Evolutionary conservation across 106 monocot genomes (phyloP), one percentile per base, ranked within the genome.

Genomic region (Platanthera guangdongensis): DNA sequence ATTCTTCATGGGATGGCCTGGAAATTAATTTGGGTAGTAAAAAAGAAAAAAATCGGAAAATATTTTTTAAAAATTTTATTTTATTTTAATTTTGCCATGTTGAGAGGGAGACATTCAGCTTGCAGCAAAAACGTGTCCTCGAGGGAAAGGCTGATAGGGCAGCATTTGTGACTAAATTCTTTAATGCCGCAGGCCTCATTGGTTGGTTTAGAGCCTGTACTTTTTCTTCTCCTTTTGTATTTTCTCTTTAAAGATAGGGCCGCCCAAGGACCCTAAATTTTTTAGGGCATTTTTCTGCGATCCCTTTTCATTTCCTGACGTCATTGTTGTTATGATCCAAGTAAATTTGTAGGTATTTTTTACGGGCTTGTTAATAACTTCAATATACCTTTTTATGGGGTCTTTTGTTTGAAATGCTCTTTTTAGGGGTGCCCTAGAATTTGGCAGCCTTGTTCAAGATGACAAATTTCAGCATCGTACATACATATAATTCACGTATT

Each of bases 1-100:
- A 64, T 91, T 91, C 80, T 82, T 91, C 77, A 84, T 87, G 21
- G 80, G 82, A 62, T 50, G 51, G 50, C 47, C 9, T 5, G 3
- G 4, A 72, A 51, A 48, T 15, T 65, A 30, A 65, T 65, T 65
- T 65, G 46, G 70, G 70, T 14, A 46, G 14, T 48, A 16, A 48
- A 70, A 70, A 70, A 14, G n/a, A 39, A 3, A 39, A 39, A 39
- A 39, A 70, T 8, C 2, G 47, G 5, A 48, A n/a, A 9, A 47
- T 47, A 13, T 25, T 70, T 14, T n/a, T 19, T 68, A 46, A 46
- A 8, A 7, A 7, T 65, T 67, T 30, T 67, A 10, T 67, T 39
- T 30, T 67, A 6, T 70, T 47, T 70, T 70, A 68, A 5, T 69
- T 69, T 69, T 69, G 46, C 6, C 0, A 46, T 69, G 0, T 15